phyloP scores from a whole-genome alignment of 2,329 filamentous ascomycete genomes.

The Fusarium pseudograminearum region DNA sequence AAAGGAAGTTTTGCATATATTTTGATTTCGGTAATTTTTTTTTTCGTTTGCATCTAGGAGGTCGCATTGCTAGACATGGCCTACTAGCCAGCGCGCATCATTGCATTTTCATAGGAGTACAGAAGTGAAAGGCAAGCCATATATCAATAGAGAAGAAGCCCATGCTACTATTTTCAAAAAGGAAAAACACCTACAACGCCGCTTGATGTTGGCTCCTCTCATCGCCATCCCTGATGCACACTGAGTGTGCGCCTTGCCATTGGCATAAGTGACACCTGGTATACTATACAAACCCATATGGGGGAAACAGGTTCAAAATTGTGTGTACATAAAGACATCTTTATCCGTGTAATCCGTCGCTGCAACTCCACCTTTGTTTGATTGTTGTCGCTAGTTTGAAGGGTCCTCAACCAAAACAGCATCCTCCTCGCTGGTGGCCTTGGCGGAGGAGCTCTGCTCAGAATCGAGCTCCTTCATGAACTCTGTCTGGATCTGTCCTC shows the following conservation, averaged over 20 bases:
- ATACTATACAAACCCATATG: slow-evolving; percentile 25
- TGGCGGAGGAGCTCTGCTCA: slow-evolving; percentile 60
- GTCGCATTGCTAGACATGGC: slow-evolving; percentile 38
- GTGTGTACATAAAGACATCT: slow-evolving; percentile 6
- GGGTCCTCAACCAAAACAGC: slow-evolving; percentile 79
- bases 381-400: slow-evolving; percentile 69
- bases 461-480: slow-evolving; percentile 89
- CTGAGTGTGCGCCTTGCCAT: slow-evolving; percentile 6
- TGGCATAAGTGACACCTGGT: slow-evolving; percentile 5
- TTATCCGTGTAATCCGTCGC: neutral
- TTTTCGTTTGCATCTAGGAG: slow-evolving; percentile 25
- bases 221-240: slow-evolving; percentile 6
- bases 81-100: slow-evolving; percentile 39
- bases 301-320: slow-evolving; percentile 2
- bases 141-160: slow-evolving; percentile 41
- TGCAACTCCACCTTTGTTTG: slow-evolving; percentile 5
- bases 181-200: slow-evolving; percentile 31
- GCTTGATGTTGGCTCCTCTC: slow-evolving; percentile 15
- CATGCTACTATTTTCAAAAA: slow-evolving; percentile 39
- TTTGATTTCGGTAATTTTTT: slow-evolving; percentile 6
- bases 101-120: slow-evolving; percentile 44
- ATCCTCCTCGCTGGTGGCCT: slow-evolving; percentile 55
- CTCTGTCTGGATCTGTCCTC: slow-evolving; percentile 76
- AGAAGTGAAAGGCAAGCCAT: slow-evolving; percentile 15
- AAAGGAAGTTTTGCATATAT: slow-evolving; percentile 18